Conservation (phyloP, 345 rosid species). For the Kandelia obovata region DNA sequence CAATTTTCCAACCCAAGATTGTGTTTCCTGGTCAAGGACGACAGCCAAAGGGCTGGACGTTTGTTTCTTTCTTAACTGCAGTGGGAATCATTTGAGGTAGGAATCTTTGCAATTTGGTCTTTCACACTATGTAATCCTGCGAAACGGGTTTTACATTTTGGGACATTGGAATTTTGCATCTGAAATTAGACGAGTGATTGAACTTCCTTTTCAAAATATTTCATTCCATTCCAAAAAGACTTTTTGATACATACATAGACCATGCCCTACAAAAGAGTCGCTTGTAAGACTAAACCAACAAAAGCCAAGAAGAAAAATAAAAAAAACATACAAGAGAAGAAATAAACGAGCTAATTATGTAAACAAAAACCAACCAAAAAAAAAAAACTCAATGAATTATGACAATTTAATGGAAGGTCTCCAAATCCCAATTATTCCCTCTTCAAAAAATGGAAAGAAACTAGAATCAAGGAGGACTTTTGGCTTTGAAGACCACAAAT, state of each 20-base stretch:
- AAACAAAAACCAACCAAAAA: not conserved
- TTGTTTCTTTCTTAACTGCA: not conserved
- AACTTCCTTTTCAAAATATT: not conserved
- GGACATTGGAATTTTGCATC: not conserved
- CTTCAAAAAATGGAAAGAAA: conserved; percentile 7
- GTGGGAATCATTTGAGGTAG: not conserved
- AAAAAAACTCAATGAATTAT: not conserved
- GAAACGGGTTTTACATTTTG: not conserved
- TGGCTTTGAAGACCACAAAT: conserved; percentile 12
- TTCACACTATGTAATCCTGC: not conserved
- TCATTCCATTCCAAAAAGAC: not conserved
- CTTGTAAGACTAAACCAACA: conserved; percentile 6
- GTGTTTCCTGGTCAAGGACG: conserved; percentile 12
- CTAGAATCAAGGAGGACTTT: conserved; percentile 15
- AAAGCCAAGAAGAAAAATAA: not conserved
- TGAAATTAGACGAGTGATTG: not conserved
- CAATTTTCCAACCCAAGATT: conserved; percentile 11
- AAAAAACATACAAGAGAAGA: not conserved
- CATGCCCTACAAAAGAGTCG: conserved; percentile 18
- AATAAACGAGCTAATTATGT: not conserved
- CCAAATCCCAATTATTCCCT: conserved; percentile 2
- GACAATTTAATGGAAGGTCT: not conserved
- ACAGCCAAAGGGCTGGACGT: not conserved
- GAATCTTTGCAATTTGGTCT: not conserved
- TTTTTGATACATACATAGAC: not conserved